A percentile compares a stretch with the other conserved stretches of the same genome.
These are phyloP conservation scores for Colletotrichum sp. DNA, from an alignment of 2,329 filamentous ascomycete genomes.

Conservation along the genomic window DNA sequence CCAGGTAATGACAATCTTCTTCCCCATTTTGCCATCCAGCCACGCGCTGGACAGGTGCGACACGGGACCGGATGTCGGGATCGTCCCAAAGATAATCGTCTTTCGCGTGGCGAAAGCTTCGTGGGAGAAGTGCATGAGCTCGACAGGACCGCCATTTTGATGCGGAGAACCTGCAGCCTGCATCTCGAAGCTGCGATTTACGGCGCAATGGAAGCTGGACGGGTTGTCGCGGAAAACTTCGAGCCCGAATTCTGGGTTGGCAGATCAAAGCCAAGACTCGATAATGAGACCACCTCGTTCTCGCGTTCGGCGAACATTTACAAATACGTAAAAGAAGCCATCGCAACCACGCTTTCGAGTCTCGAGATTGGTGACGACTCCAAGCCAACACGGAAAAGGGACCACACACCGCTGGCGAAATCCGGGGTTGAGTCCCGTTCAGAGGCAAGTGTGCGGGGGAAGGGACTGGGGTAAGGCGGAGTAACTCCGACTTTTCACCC, in stretches of 20 bases:
- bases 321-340: not conserved
- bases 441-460: constrained; percentile 5
- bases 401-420: not conserved
- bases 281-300: not conserved
- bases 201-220: not conserved
- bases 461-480: constrained; percentile 6
- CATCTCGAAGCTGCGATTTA: not conserved
- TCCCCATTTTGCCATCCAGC: not conserved
- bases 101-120: not conserved
- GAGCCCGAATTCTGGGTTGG: not conserved
- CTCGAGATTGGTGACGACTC: not conserved
- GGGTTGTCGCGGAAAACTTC: not conserved
- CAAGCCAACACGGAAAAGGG: constrained; percentile 1
- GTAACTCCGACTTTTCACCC: not conserved
- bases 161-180: not conserved
- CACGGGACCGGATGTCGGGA: not conserved
- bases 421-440: not conserved
- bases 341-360: not conserved
- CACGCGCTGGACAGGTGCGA: not conserved
- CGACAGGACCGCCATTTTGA: not conserved
- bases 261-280: not conserved
- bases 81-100: not conserved
- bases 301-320: not conserved
- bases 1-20: not conserved
- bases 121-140: not conserved